These are phyloP conservation scores for Tuber indicum DNA, from an alignment of 495 filamentous ascomycete species.

Conservation along the genomic window DNA sequence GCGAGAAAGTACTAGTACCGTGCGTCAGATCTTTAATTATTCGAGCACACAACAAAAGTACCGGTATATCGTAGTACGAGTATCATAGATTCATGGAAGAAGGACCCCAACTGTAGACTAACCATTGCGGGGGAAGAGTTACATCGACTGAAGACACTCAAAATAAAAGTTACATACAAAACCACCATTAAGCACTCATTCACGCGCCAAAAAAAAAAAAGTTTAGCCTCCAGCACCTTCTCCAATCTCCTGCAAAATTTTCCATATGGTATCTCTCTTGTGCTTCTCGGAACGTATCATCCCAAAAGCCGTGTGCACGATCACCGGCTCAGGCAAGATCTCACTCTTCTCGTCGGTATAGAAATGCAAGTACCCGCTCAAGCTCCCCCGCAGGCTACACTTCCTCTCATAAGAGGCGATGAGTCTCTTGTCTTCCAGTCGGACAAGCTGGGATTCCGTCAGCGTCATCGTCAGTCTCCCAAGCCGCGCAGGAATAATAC, in stretches of 20 bases:
- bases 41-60: too few relatives aligned
- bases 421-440: slow-evolving; percentile 28
- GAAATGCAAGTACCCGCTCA: slow-evolving; percentile 19
- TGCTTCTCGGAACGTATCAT: slow-evolving; percentile 23
- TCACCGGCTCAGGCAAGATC: slow-evolving; percentile 13
- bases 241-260: slow-evolving; percentile 16
- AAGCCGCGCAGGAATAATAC: neutral
- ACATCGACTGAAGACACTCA: neutral
- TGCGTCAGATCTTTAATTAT: neutral
- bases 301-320: slow-evolving; percentile 30
- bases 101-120: neutral
- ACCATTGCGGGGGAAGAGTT: neutral
- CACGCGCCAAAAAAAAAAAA: neutral
- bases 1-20: neutral
- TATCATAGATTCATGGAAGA: too few relatives aligned
- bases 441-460: slow-evolving; percentile 20
- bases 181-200: neutral
- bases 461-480: neutral
- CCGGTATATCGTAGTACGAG: too few relatives aligned
- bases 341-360: slow-evolving; percentile 19
- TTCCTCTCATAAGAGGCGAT: slow-evolving; percentile 29
- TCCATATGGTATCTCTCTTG: slow-evolving; percentile 16
- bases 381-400: slow-evolving; percentile 5
- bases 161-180: neutral
- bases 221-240: slow-evolving; percentile 11